phyloP scores from a whole-genome alignment of 1,284 basidiomycete genomes.

The Afroboletus lepidellus region DNA sequence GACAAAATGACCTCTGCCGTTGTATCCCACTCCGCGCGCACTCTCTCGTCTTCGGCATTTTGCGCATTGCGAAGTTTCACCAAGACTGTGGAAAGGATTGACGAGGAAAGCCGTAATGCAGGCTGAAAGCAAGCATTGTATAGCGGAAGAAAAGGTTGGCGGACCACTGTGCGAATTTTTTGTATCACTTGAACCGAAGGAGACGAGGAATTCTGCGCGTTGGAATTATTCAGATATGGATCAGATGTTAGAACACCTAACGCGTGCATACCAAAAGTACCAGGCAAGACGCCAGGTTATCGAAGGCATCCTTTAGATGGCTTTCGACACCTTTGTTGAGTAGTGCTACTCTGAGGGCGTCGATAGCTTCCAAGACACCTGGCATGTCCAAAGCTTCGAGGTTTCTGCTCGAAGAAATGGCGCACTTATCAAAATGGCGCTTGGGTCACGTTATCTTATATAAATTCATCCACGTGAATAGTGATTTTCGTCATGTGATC shows the following conservation, averaged over 20 bases:
- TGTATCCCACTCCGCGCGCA: slow-evolving; percentile 37
- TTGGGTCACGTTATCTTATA: slow-evolving; percentile 10
- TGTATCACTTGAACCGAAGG: slow-evolving; percentile 29
- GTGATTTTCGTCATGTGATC: slow-evolving; percentile 33
- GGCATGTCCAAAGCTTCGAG: slow-evolving; percentile 15
- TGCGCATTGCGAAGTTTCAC: slow-evolving; percentile 27
- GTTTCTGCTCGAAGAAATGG: background rate
- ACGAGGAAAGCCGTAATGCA: slow-evolving; percentile 35
- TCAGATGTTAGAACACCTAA: background rate
- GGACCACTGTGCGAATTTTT: slow-evolving; percentile 35
- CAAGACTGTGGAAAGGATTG: slow-evolving; percentile 35
- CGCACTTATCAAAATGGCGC: background rate
- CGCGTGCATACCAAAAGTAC: slow-evolving; percentile 33
- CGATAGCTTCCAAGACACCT: slow-evolving; percentile 23
- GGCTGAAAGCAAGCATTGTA: slow-evolving; percentile 35
- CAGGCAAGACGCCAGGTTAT: slow-evolving; percentile 31
- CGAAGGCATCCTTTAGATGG: slow-evolving; percentile 24
- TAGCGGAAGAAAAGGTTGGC: slow-evolving; percentile 36
- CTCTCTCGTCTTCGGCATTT: slow-evolving; percentile 12
- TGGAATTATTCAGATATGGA: background rate
- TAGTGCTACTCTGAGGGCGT: slow-evolving; percentile 25
- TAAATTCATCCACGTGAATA: slow-evolving; percentile 24
- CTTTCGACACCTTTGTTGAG: slow-evolving; percentile 13
- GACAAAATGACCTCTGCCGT: slow-evolving; percentile 40
- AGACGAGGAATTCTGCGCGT: slow-evolving; percentile 34